A percentile compares a stretch with the other conserved stretches of the same genome.
Evolutionary conservation across 2,329 filamentous ascomycete genomes (phyloP).

Genomic region (Nothophoma quercina): DNA sequence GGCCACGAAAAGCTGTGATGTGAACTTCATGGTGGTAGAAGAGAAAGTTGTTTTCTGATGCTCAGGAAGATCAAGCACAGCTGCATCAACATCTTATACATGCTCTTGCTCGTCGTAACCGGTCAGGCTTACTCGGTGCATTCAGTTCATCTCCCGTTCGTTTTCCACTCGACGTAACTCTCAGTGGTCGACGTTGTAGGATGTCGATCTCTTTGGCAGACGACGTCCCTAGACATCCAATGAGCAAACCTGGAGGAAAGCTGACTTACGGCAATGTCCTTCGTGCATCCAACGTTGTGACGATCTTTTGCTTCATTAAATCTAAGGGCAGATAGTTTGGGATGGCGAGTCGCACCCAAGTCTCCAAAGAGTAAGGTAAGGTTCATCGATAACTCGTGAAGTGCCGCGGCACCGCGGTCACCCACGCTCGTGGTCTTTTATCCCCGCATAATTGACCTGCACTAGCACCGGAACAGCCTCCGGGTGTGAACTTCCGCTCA

Average conservation of each 20-base stretch:
- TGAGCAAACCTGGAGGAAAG: background rate
- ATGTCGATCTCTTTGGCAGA: background rate
- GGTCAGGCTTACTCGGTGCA: background rate
- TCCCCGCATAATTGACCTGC: conserved; percentile 6
- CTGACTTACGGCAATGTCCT: conserved; percentile 1
- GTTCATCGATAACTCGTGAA: background rate
- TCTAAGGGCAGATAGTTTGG: background rate
- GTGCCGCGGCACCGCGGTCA: conserved; percentile 14
- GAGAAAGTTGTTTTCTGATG: background rate
- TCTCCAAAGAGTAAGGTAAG: conserved; percentile 5
- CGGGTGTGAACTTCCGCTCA: conserved; percentile 3
- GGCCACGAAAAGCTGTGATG: conserved; percentile 19
- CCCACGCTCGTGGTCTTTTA: background rate
- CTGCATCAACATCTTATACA: background rate
- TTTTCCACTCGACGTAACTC: background rate
- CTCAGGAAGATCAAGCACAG: background rate
- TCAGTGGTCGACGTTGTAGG: background rate
- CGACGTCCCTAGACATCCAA: background rate
- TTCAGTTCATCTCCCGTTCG: conserved; percentile 1
- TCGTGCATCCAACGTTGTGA: background rate
- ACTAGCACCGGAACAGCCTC: conserved; percentile 8
- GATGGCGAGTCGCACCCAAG: conserved; percentile 1
- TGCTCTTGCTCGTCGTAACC: too few relatives aligned
- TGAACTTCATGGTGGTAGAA: conserved; percentile 24
- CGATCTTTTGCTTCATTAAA: conserved; percentile 3